These are phyloP conservation scores for Moniliella sp. DNA, from an alignment of 1,284 basidiomycete genomes.

Conservation along the genomic window DNA sequence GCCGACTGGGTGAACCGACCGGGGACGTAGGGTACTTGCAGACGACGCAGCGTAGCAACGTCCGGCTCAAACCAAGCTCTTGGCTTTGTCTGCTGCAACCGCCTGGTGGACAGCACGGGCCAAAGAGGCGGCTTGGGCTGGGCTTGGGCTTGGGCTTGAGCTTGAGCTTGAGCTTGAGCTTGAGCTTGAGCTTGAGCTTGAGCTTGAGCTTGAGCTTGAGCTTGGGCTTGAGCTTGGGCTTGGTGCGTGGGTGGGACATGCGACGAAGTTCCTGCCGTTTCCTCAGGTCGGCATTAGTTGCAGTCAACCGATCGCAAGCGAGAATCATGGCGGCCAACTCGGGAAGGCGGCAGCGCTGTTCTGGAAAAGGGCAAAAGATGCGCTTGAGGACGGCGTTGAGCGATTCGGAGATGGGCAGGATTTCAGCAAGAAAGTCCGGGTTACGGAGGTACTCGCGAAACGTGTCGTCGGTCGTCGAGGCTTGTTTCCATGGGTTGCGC, in stretches of 20 bases:
- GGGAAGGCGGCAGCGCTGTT: constrained; percentile 17
- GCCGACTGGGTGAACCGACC: too few relatives aligned
- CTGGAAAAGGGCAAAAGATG: constrained; percentile 24
- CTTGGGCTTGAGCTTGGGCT: constrained; percentile 2
- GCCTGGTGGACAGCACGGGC: too few relatives aligned
- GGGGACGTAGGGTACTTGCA: too few relatives aligned
- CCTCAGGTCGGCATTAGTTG: constrained; percentile 16
- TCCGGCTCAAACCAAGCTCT: too few relatives aligned
- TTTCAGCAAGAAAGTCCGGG: constrained; percentile 25
- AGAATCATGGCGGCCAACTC: constrained; percentile 18
- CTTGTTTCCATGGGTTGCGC: constrained; percentile 69
- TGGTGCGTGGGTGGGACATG: background rate
- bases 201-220: constrained; percentile 1
- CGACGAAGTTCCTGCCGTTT: constrained; percentile 1
- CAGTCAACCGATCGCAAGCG: constrained; percentile 20
- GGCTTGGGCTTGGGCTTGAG: too few relatives aligned
- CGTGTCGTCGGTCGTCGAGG: constrained; percentile 49
- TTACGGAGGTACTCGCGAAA: constrained; percentile 38
- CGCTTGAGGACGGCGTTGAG: constrained; percentile 25
- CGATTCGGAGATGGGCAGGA: constrained; percentile 30
- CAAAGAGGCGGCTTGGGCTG: too few relatives aligned
- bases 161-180: too few relatives aligned
- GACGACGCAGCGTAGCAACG: too few relatives aligned
- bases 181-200: too few relatives aligned
- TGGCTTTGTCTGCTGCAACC: too few relatives aligned